phyloP scores from a whole-genome alignment of 768 basidiomycete genomes.

The Boletus barrowsii region DNA sequence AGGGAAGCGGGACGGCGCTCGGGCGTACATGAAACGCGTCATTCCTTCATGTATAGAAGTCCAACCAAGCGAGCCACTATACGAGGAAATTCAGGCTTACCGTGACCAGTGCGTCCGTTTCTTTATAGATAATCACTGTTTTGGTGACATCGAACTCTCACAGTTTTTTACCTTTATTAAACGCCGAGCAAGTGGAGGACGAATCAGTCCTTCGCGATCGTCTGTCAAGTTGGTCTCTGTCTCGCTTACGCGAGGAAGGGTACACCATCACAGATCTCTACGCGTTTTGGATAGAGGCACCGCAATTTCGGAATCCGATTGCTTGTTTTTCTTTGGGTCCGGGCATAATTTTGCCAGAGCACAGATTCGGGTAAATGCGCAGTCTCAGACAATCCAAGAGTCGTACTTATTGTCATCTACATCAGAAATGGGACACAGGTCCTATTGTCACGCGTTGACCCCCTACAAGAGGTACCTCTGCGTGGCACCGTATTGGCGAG shows the following conservation, averaged over 20 bases:
- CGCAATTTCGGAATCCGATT: conserved; percentile 60
- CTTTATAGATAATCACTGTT: not conserved
- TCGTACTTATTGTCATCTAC: conserved; percentile 1
- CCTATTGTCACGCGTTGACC: conserved; percentile 60
- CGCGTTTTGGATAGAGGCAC: conserved; percentile 68
- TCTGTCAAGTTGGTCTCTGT: conserved; percentile 63
- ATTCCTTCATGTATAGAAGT: conserved; percentile 35
- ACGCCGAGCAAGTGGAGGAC: conserved; percentile 63
- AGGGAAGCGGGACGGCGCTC: conserved; percentile 11
- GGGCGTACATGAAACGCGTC: conserved; percentile 36
- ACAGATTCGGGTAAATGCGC: conserved; percentile 64
- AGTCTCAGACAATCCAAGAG: not conserved
- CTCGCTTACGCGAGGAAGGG: conserved; percentile 62
- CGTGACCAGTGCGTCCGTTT: conserved; percentile 44
- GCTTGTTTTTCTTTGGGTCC: conserved; percentile 66
- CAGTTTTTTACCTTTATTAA: conserved; percentile 48
- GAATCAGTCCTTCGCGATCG: conserved; percentile 59
- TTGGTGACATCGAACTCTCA: not conserved
- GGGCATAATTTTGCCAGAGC: conserved; percentile 57
- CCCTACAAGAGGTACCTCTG: conserved; percentile 50
- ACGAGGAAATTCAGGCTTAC: conserved; percentile 53
- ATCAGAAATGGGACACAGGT: conserved; percentile 70
- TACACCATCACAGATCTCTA: conserved; percentile 65
- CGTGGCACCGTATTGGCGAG: conserved; percentile 54
- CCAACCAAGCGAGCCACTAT: conserved; percentile 39